Percentiles rank a stretch among this genome's conserved stretches.
Evolutionary conservation across 805 yeast species (phyloP).

Genomic region (Jamesozyma piceae): DNA sequence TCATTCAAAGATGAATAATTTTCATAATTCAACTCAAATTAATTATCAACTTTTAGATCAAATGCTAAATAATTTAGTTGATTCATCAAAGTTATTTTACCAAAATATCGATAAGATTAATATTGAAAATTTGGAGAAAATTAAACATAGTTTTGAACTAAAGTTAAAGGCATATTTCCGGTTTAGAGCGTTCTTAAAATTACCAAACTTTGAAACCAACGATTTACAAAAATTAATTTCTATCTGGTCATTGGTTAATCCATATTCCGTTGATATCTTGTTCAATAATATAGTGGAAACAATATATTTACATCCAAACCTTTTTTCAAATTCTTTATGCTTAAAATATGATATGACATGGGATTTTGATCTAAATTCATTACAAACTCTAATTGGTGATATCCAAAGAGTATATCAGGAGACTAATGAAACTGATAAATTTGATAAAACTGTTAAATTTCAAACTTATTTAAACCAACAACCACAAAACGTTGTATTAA

Average conservation of each 20-base stretch:
- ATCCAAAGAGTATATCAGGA: constrained; percentile 1
- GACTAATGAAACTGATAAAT: constrained; percentile 1
- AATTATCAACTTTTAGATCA: constrained; percentile 12
- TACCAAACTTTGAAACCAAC: constrained; percentile 12
- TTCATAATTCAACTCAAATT: not conserved
- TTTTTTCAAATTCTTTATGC: not conserved
- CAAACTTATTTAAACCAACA: constrained; percentile 2
- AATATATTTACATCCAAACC: constrained; percentile 16
- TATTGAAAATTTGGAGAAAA: not conserved
- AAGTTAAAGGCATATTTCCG: constrained; percentile 22
- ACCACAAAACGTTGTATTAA: not conserved
- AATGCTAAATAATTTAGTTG: constrained; percentile 23
- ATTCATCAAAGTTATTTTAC: constrained; percentile 14
- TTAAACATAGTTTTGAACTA: constrained; percentile 3
- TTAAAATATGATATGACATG: constrained; percentile 12
- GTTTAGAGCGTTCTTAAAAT: constrained; percentile 21
- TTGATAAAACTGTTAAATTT: constrained; percentile 1
- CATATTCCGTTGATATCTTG: constrained; percentile 14
- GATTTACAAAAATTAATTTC: constrained; percentile 16
- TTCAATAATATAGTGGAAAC: constrained; percentile 29
- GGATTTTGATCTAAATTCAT: constrained; percentile 10
- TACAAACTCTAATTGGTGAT: constrained; percentile 3
- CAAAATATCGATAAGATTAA: constrained; percentile 1
- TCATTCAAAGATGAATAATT: not conserved
- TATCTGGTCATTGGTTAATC: constrained; percentile 18